Base-by-base conservation (phyloP, 306 rosid genomes). In the Geum urbanum region DNA sequence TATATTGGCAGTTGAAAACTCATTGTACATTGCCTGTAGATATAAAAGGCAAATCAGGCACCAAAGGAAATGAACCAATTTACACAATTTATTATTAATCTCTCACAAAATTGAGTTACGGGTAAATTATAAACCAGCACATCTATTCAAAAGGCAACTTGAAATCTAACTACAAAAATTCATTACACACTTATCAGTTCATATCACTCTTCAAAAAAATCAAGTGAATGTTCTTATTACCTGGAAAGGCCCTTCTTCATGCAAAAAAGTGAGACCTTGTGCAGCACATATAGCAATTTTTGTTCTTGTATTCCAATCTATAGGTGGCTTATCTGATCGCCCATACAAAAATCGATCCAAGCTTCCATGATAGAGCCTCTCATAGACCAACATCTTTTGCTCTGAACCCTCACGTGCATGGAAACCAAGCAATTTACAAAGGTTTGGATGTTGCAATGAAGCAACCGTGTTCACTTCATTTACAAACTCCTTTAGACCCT, bases 201-300 rank as follows among this genome's bases (percentile, higher is more conserved):
- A 49, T 57, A 27, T 10, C 8, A n/a, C 14, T n/a, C 56, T 22
- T 14, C 15, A 47, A 61, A 20, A 12, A 60, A 44, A 20, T 46
- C 65, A 19, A 40, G 40, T 9, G 18, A 40, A 16, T 8, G 69
- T 41, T 64, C n/a, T 72, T 44, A 65, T 80, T 74, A 95, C 99
- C 99, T 95, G 99, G 83, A 95, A 95, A 75, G 99, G 99, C 57
- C 99, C 99, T 84, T 95, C 99, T 82, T 95, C 99, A 48, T 95
- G 99, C 90, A 95, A 84, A 84, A 95, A 95, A 49, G 96, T 87
- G 69, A 95, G 97, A 59, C 99, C 99, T 60, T 91, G 96, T 16
- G 99, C 97, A 70, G 99, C 95, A 64, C 91, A 89, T 60, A 89
- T 78, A 54, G 96, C 95, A 76, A 95, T 89, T 85, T 87, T 91